These are phyloP conservation scores for Aquilaria sinensis DNA, from an alignment of 345 rosid genomes.

Conservation along the genomic window DNA sequence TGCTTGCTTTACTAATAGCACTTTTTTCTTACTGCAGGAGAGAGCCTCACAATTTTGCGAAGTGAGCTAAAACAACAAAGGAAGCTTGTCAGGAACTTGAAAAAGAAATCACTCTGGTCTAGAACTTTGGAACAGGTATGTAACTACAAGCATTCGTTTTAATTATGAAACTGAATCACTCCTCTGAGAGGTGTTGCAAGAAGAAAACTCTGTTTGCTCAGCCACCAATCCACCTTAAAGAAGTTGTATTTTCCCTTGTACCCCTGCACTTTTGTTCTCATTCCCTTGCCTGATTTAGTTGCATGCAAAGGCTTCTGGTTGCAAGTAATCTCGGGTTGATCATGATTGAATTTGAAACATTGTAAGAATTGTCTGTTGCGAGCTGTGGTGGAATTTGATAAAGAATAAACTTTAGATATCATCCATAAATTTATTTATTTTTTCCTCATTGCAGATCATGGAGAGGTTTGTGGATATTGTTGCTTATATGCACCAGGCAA, in stretches of 20 bases:
- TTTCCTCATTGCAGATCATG: slow-evolving; percentile 42
- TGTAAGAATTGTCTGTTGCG: too few species aligned
- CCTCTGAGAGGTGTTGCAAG: neutral
- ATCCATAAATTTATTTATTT: neutral
- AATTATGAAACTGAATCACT: neutral
- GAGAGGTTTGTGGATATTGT: slow-evolving; percentile 69
- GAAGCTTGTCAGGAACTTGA: slow-evolving; percentile 64
- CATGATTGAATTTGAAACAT: too few species aligned
- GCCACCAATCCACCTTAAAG: neutral
- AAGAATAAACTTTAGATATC: neutral
- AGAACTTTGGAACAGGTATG: slow-evolving; percentile 72
- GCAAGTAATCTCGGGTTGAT: neutral
- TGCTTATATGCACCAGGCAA: slow-evolving; percentile 52
- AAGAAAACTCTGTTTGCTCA: neutral
- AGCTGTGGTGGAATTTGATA: too few species aligned
- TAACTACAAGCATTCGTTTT: slow-evolving; percentile 7
- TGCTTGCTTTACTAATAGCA: slow-evolving; percentile 6
- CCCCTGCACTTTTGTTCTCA: neutral
- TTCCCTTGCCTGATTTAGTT: neutral
- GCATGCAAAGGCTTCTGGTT: neutral
- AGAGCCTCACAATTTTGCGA: slow-evolving; percentile 47
- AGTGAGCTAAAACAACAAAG: slow-evolving; percentile 66
- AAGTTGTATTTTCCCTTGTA: neutral
- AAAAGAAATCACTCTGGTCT: slow-evolving; percentile 92
- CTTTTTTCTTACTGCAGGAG: slow-evolving; percentile 42